Conservation (phyloP, 768 basidiomycete species). For the Auricularia cornea region DNA sequence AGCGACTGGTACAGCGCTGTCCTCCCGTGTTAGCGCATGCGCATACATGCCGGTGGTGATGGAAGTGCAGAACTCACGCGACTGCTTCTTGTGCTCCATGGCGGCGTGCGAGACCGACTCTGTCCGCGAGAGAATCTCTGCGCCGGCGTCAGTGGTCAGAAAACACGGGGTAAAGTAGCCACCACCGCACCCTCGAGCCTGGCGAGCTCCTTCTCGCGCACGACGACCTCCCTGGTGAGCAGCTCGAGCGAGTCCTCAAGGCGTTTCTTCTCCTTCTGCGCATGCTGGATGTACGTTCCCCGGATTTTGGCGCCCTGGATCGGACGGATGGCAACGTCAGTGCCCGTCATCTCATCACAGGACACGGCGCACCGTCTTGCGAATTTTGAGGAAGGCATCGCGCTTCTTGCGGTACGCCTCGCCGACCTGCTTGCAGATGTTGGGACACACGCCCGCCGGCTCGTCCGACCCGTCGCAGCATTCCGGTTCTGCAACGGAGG, state of each 20-base stretch:
- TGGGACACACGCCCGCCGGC: constrained; percentile 64
- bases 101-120: constrained; percentile 74
- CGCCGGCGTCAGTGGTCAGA: background rate
- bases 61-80: constrained; percentile 55
- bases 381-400: constrained; percentile 69
- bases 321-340: background rate
- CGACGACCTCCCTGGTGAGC: constrained; percentile 48
- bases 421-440: constrained; percentile 71
- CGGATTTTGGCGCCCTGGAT: constrained; percentile 85
- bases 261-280: constrained; percentile 81
- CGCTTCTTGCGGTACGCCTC: constrained; percentile 54
- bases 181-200: constrained; percentile 52
- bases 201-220: constrained; percentile 62
- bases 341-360: too few relatives aligned
- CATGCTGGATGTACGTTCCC: constrained; percentile 76
- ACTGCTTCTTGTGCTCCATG: constrained; percentile 76
- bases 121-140: constrained; percentile 70
- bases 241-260: constrained; percentile 56
- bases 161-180: background rate
- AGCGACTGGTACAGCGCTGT: constrained; percentile 75
- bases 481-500: constrained; percentile 52
- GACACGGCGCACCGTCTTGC: constrained; percentile 60
- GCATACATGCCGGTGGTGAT: background rate
- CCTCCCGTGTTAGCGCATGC: background rate
- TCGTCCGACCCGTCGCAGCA: constrained; percentile 99